phyloP scores from a whole-genome alignment of 2,329 filamentous ascomycete species.

The Sarocladiaceae sp. region DNA sequence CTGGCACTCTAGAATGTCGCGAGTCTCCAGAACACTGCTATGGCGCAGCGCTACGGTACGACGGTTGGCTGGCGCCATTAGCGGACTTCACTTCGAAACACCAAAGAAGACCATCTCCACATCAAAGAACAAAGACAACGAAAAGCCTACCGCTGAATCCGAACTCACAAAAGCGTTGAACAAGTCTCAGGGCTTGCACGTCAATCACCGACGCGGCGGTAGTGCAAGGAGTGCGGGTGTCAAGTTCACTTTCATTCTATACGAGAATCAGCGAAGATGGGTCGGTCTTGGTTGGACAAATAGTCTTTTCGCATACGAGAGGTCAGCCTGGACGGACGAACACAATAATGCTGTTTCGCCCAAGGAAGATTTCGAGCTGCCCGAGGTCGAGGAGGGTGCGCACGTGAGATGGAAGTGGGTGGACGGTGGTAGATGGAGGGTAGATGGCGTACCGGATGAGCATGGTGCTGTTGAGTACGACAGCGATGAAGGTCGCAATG shows the following conservation, averaged over 20 bases:
- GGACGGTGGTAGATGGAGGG: slow-evolving; percentile 76
- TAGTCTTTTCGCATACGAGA: slow-evolving; percentile 85
- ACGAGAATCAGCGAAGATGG: slow-evolving; percentile 95
- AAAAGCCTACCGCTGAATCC: slow-evolving; percentile 26
- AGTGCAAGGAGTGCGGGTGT: slow-evolving; percentile 68
- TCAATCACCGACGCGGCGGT: slow-evolving; percentile 26
- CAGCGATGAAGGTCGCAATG: slow-evolving; percentile 59
- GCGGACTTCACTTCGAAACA: slow-evolving; percentile 70
- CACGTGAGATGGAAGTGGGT: slow-evolving; percentile 71
- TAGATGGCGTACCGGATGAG: slow-evolving; percentile 67
- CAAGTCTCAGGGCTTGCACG: slow-evolving; percentile 19
- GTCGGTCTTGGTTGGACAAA: slow-evolving; percentile 92
- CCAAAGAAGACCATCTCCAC: slow-evolving; percentile 34
- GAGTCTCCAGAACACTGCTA: slow-evolving; percentile 79
- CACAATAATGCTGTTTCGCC: slow-evolving; percentile 77
- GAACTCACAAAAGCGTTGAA: slow-evolving; percentile 42
- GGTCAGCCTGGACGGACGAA: slow-evolving; percentile 92
- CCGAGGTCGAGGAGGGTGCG: slow-evolving; percentile 56
- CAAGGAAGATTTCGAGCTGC: slow-evolving; percentile 65
- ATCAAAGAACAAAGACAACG: slow-evolving; percentile 19
- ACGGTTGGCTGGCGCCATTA: slow-evolving; percentile 64
- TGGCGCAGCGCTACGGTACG: slow-evolving; percentile 83
- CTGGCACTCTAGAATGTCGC: slow-evolving; percentile 85
- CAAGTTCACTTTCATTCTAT: slow-evolving; percentile 93
- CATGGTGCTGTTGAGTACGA: slow-evolving; percentile 44